A percentile compares a stretch with the other conserved stretches of the same genome.
Evolutionary conservation across 805 yeast genomes (phyloP).

Genomic region (Candida coleopterorum): DNA sequence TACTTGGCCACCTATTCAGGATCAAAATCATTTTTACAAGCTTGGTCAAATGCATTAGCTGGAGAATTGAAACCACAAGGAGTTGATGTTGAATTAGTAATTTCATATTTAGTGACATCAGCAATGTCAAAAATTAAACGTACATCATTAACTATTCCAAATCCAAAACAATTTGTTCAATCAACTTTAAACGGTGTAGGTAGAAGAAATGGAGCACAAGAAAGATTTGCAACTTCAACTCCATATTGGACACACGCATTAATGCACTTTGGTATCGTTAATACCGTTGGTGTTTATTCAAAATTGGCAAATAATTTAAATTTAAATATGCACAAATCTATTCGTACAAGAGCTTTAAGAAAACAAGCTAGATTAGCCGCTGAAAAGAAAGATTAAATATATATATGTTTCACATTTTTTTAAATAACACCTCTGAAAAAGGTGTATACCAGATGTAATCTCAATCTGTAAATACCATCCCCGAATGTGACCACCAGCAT

Average conservation of each 20-base stretch:
- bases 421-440: too few relatives aligned
- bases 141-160: conserved; percentile 72
- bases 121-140: conserved; percentile 92
- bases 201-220: conserved; percentile 89
- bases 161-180: conserved; percentile 73
- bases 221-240: conserved; percentile 76
- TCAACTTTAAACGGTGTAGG: conserved; percentile 68
- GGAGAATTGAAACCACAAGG: conserved; percentile 68
- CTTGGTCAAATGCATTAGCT: conserved; percentile 86
- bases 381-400: conserved; percentile 15
- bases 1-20: conserved; percentile 91
- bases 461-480: too few relatives aligned
- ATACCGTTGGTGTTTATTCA: conserved; percentile 78
- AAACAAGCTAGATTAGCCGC: conserved; percentile 54
- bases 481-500: too few relatives aligned
- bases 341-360: conserved; percentile 77
- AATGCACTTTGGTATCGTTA: conserved; percentile 77
- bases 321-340: conserved; percentile 69
- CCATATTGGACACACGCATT: conserved; percentile 95
- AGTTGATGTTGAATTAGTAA: conserved; percentile 79
- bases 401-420: background rate
- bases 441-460: background rate
- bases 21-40: conserved; percentile 90
- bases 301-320: conserved; percentile 65
- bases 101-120: conserved; percentile 88